Conservation (phyloP, 768 basidiomycete genomes). For the Termitomyces sp. region DNA sequence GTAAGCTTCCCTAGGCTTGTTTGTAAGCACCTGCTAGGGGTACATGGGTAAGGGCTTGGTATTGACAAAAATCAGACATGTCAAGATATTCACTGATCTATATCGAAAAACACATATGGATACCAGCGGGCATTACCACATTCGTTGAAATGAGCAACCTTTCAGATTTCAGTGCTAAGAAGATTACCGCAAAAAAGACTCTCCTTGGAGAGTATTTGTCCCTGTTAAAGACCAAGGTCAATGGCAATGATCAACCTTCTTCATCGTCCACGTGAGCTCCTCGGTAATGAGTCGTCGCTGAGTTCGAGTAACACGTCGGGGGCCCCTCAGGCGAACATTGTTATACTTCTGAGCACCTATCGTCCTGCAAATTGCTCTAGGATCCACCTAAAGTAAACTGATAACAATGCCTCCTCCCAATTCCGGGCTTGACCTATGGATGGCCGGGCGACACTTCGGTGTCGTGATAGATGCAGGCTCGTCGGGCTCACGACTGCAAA, state of each 20-base stretch:
- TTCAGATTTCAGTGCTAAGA: background rate
- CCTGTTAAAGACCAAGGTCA: background rate
- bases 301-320: too few species aligned
- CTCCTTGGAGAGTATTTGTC: background rate
- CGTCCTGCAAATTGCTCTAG: background rate
- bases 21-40: background rate
- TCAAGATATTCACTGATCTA: background rate
- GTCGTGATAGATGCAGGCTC: conserved; percentile 98
- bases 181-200: background rate
- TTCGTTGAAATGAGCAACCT: background rate
- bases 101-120: background rate
- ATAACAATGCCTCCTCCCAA: conserved; percentile 65
- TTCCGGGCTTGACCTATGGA: conserved; percentile 63
- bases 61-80: background rate
- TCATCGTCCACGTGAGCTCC: background rate
- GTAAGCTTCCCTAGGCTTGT: background rate
- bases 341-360: background rate
- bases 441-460: conserved; percentile 76
- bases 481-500: conserved; percentile 92
- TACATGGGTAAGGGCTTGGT: background rate
- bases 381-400: background rate
- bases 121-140: background rate
- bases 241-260: background rate
- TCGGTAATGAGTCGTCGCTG: background rate
- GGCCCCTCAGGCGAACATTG: background rate